Conservation (phyloP, 495 filamentous ascomycete genomes). For the Aspergillus carlsbadensis region DNA sequence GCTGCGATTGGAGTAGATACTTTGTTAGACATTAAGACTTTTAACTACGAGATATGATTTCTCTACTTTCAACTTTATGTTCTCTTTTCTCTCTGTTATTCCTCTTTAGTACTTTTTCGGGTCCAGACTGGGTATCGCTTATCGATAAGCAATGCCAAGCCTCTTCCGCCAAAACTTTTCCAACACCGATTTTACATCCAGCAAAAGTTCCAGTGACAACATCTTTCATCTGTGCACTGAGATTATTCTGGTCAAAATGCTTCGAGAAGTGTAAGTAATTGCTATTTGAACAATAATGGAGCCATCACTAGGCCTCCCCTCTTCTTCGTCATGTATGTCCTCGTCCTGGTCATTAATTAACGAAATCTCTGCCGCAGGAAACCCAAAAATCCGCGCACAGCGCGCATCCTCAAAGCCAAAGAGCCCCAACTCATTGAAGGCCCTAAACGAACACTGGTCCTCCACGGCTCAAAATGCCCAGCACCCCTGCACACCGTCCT, state of each 20-base stretch:
- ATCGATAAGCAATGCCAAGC: constrained; percentile 32
- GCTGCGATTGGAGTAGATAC: constrained; percentile 42
- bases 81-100: not conserved
- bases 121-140: constrained; percentile 15
- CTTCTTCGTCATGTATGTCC: not conserved
- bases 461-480: constrained; percentile 79
- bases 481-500: constrained; percentile 75
- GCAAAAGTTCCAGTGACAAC: constrained; percentile 1
- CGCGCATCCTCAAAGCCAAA: constrained; percentile 85
- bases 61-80: not conserved
- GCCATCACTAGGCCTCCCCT: not conserved
- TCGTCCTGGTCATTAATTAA: not conserved
- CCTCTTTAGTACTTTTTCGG: not conserved
- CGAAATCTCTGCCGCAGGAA: constrained; percentile 54
- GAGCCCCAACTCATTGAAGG: constrained; percentile 87
- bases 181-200: constrained; percentile 7
- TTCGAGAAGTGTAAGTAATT: constrained; percentile 39
- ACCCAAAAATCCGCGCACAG: constrained; percentile 90
- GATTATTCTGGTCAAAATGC: constrained; percentile 19
- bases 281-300: not conserved
- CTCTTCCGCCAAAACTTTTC: constrained; percentile 28
- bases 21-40: constrained; percentile 5
- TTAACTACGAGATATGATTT: not conserved
- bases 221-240: not conserved
- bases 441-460: constrained; percentile 80